Evolutionary conservation across 192 early-diverging fungal genomes (phyloP).

Genomic region (Rhizophagus sp.): DNA sequence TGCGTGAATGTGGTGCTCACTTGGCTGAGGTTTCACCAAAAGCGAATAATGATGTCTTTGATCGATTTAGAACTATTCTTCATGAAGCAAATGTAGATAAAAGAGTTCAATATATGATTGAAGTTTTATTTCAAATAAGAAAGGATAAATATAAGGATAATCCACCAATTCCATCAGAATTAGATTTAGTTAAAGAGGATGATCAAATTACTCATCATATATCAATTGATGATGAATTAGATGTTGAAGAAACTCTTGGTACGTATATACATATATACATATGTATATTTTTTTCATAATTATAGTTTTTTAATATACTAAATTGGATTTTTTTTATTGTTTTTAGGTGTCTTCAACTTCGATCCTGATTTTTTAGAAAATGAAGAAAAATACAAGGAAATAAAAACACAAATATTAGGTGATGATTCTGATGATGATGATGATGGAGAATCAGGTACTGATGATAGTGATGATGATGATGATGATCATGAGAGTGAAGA

Average conservation of each 20-base stretch:
- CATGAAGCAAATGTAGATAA: conserved; percentile 95
- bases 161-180: conserved; percentile 67
- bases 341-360: conserved; percentile 67
- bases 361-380: conserved; percentile 81
- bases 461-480: conserved; percentile 54
- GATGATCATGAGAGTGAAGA: conserved; percentile 43
- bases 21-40: conserved; percentile 75
- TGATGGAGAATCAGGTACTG: conserved; percentile 54
- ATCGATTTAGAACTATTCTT: conserved; percentile 87
- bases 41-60: conserved; percentile 84
- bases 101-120: conserved; percentile 97
- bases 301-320: not conserved
- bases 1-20: conserved; percentile 85
- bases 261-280: conserved; percentile 16
- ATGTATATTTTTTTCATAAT: not conserved
- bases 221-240: conserved; percentile 81
- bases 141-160: conserved; percentile 94
- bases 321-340: not conserved
- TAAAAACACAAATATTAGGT: conserved; percentile 87
- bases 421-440: conserved; percentile 55
- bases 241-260: conserved; percentile 79
- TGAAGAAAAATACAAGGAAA: conserved; percentile 78
- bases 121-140: conserved; percentile 93
- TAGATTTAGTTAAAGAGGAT: conserved; percentile 94
- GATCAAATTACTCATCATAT: conserved; percentile 93